Base-by-base conservation (phyloP, 2,329 filamentous ascomycete genomes). In the Botrytis hyacinthi region DNA sequence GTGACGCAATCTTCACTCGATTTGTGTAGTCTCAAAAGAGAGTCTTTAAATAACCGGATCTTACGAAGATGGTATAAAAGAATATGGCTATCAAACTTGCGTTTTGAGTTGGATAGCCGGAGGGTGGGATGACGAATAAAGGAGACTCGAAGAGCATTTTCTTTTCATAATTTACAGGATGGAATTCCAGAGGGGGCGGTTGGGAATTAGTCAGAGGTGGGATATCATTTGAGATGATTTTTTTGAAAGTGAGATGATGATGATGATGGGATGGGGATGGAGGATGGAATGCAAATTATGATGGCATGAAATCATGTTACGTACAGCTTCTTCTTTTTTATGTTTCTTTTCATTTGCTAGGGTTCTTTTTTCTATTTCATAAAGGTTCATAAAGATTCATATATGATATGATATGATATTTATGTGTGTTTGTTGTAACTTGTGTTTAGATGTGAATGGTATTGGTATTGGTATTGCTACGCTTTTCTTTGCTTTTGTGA, bases 231-330 rank as follows among this genome's bases (percentile, higher is more conserved):
- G 48, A 68, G 35, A 68, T 68, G 48, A 57, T 51, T 51, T 51
- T 51, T 68, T 57, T 37, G 18, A 68, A 32, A 60, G 37, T 61
- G 37, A 61, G 67, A 70, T 70, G 68, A 51, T 16, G 67, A 70
- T 70, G 68, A 51, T 16, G 26, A 46, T 46, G 20, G 18, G 44
- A 46, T 46, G 44, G 3, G 20, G 20, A 51, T 51, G 48, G 26
- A n/a, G 68, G 54, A 70, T 70, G 68, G 68, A 46, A 70, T 70
- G 68, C 51, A 46, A 40, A 61, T 70, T 70, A 70, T 70, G 68
- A 61, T 60, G 40, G 54, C 51, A 70, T 70, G 67, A 70, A 40
- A 60, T 70, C 37, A 60, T 70, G 67, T 70, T 70, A 44, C 67
- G 37, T 59, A 70, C 29, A 46, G 37, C 67, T 57, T 29, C 26